Base-by-base conservation (phyloP, 768 basidiomycete species). In the Termitomyces sp. region DNA sequence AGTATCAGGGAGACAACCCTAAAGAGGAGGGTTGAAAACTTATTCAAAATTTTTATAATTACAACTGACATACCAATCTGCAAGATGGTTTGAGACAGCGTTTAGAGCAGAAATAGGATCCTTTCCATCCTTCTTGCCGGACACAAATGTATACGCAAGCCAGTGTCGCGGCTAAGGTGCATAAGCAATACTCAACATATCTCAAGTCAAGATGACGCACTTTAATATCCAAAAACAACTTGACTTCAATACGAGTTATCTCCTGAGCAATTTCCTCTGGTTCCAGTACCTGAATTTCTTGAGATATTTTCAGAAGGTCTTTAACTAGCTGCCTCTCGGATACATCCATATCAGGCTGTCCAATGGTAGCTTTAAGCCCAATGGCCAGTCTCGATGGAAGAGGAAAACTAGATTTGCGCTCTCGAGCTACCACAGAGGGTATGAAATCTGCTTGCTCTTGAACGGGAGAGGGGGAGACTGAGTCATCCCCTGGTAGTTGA, bases 1-100 rank as follows among this genome's bases (percentile, higher is more conserved):
- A 98, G 74, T 52, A 99, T 94, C 56, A 98, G 73, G 16, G 94
- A 94, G 9, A 88, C 84, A 50, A 94, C 91, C 94, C 95, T 96
- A 59, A 32, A 42, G 45, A 39, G 32, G 23, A 37, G 41, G 32
- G 41, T 32, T 48, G 17, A 35, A 51, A 9, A 14, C 27, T n/a
- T 23, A 9, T 34, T 34, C 14, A 17, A n/a, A 37, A 21, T 4
- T 14, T 17, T 10, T 34, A 19, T 47, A 39, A 40, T 35, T 37
- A 47, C 41, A 30, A 8, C 21, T 25, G 11, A 70, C 80, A 50
- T 62, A 91, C 94, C 92, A 95, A 64, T 86, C 82, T 8, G 86
- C 91, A 34, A 96, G 74, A 67, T 89, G 89, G 68, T 93, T 94
- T 49, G 91, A 90, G 59, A 90, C 76, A 6, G 76, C 72, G 59